Percentiles rank a stretch among this genome's conserved stretches.
These are phyloP conservation scores for Exophiala alcalophila DNA, from an alignment of 2,329 filamentous ascomycete genomes.

Conservation along the genomic window DNA sequence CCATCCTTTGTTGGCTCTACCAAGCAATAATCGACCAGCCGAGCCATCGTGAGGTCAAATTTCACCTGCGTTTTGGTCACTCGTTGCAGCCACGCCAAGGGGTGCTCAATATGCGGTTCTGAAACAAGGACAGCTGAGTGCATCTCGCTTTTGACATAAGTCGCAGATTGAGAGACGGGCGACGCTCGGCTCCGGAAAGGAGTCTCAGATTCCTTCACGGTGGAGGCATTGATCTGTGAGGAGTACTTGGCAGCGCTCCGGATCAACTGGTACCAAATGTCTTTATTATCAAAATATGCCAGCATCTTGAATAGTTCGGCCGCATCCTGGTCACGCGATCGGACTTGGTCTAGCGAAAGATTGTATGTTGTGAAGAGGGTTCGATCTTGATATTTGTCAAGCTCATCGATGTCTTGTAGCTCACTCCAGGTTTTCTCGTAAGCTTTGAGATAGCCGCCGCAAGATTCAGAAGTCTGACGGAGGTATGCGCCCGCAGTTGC, in stretches of 20 bases:
- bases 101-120: neutral
- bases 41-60: conserved; percentile 1
- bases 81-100: neutral
- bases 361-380: conserved; percentile 27
- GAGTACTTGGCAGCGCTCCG: neutral
- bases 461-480: conserved; percentile 36
- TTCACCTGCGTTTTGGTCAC: neutral
- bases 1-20: neutral
- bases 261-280: conserved; percentile 3
- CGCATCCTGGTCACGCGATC: conserved; percentile 15
- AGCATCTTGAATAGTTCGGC: conserved; percentile 25
- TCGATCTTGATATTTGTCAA: conserved; percentile 15
- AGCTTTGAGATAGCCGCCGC: conserved; percentile 39
- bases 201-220: too few species aligned
- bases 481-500: conserved; percentile 47
- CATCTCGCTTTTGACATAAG: too few species aligned
- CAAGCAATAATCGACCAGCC: conserved; percentile 1
- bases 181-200: neutral
- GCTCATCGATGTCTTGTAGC: neutral
- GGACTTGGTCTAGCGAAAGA: conserved; percentile 26
- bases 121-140: neutral
- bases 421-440: conserved; percentile 41
- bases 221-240: too few species aligned
- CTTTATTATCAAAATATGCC: conserved; percentile 14
- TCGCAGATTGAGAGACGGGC: too few species aligned